Evolutionary conservation across 2,329 filamentous ascomycete genomes (phyloP).

Genomic region (Colletotrichum salicis): DNA sequence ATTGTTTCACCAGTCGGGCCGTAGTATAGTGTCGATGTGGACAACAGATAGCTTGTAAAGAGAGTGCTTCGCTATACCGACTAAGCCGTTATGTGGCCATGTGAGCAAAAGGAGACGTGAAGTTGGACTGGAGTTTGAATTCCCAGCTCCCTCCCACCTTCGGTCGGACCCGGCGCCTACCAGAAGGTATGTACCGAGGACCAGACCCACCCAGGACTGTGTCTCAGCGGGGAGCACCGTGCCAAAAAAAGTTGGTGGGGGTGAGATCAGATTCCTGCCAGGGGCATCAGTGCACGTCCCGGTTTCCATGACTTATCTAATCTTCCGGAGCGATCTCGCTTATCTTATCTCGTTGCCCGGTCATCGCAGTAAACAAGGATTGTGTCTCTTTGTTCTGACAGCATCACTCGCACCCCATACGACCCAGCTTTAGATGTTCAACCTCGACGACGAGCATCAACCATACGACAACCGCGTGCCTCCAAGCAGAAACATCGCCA

Average conservation of each 20-base stretch:
- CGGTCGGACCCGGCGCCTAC: constrained; percentile 16
- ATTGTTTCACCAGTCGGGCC: constrained; percentile 15
- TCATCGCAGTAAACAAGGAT: constrained; percentile 33
- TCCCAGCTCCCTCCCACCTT: background rate
- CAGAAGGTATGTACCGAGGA: background rate
- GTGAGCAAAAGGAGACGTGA: constrained; percentile 5
- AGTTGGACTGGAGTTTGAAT: constrained; percentile 11
- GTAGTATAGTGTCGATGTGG: background rate
- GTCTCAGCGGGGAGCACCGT: constrained; percentile 26
- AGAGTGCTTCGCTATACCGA: background rate
- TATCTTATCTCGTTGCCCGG: constrained; percentile 35
- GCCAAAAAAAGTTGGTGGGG: constrained; percentile 24
- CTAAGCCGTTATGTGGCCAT: too few relatives aligned
- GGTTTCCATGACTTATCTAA: background rate
- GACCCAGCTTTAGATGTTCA: background rate
- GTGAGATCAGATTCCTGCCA: constrained; percentile 2
- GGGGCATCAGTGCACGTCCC: constrained; percentile 6
- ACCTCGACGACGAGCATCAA: constrained; percentile 8
- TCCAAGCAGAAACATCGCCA: background rate
- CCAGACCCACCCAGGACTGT: constrained; percentile 18
- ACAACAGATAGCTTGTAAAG: background rate
- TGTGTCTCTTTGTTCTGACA: background rate
- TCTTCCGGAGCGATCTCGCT: background rate
- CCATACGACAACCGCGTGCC: constrained; percentile 3
- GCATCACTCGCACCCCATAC: background rate